Evolutionary conservation across 2,329 filamentous ascomycete species (phyloP), one percentile per base, ranked within the genome.

Genomic region (Nothophoma quercina): DNA sequence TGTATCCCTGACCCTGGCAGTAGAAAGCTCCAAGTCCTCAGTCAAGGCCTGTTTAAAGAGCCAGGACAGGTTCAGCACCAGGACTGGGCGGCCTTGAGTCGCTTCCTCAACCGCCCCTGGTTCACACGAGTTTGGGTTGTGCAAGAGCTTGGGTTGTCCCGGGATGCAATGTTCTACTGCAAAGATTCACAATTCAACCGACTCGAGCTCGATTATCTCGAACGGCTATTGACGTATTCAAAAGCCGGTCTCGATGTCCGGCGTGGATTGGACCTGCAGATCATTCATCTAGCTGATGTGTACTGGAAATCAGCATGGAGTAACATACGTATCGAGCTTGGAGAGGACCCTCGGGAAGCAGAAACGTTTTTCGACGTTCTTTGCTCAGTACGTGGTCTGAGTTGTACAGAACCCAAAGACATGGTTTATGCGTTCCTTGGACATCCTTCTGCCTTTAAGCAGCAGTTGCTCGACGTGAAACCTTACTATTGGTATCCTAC

Each of bases 121-220:
- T 58, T 58, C 13, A n/a, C 19, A 38, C 35, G 55, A 6, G 51
- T 55, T 0, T 58, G 55, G 55, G 47, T 55, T 12, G 51, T 58
- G n/a, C 47, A 58, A 33, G 55, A 58, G 34, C 6, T 49, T 1
- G 55, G 51, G 7, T 28, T 58, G 6, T 15, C 51, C 4, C 43
- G 46, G 15, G n/a, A 39, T 7, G 52, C 52, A 9, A 30, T 19
- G 4, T 50, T 50, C 25, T 22, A 55, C 23, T 54, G 52, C 12
- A 36, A 47, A 1, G 16, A 34, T 0, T n/a, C 10, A 4, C 1
- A 2, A 13, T 51, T 56, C 18, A 38, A 2, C 7, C 13, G 36
- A 13, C 4, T 9, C 10, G 47, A 50, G 13, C 35, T 55, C 1
- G 8, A 32, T 6, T 13, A 35, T 9, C 45, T 41, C 5, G 19